phyloP scores from a whole-genome alignment of 768 basidiomycete species.

The Kwoniella shandongensis region DNA sequence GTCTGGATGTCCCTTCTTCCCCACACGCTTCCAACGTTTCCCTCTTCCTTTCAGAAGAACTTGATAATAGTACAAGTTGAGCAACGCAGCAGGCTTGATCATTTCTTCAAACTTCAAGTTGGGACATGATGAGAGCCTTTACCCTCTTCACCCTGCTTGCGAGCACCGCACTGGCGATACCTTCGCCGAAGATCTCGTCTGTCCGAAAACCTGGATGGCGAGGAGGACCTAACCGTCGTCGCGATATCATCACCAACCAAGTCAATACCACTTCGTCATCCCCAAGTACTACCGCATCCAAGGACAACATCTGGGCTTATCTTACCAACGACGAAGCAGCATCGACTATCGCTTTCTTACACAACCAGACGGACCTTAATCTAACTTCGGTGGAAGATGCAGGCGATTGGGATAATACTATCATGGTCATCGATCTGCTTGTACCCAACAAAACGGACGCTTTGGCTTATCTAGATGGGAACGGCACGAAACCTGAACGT shows the following conservation, averaged over 20 bases:
- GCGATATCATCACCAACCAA: not conserved
- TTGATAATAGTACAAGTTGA: no score
- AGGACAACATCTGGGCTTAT: conserved; percentile 24
- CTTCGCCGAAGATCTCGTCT: conserved; percentile 13
- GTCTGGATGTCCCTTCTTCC: no score
- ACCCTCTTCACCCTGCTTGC: conserved; percentile 8
- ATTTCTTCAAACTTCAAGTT: no score
- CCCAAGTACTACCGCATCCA: conserved; percentile 21
- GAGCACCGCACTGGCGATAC: conserved; percentile 1
- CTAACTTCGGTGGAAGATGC: conserved; percentile 30
- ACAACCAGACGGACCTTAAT: conserved; percentile 29
- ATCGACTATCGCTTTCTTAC: conserved; percentile 27
- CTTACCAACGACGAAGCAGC: conserved; percentile 36
- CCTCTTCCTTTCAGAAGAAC: no score
- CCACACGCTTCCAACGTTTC: no score
- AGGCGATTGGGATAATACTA: conserved; percentile 20
- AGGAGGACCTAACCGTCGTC: conserved; percentile 5
- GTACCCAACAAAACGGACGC: conserved; percentile 31
- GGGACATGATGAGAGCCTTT: not conserved
- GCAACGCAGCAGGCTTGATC: no score
- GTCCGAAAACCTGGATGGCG: conserved; percentile 14
- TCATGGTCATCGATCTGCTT: conserved; percentile 28
- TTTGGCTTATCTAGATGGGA: conserved; percentile 26
- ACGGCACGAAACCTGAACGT: conserved; percentile 21
- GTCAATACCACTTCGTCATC: conserved; percentile 6